Evolutionary conservation across 140 eudicot species (phyloP), one percentile per base, ranked within the genome.

Genomic region (Cichorium intybus): DNA sequence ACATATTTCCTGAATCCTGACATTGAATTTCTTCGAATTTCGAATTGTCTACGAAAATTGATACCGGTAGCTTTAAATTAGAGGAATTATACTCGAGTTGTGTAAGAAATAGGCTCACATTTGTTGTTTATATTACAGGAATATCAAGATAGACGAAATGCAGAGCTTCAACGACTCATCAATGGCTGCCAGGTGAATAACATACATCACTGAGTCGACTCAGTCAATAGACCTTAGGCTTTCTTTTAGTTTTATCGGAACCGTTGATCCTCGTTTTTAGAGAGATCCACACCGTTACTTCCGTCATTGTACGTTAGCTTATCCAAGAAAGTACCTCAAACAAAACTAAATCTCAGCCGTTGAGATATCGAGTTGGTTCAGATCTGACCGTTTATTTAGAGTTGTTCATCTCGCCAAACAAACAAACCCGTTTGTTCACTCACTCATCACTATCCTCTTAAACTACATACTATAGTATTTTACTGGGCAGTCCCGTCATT

Each of bases 101-200:
- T 23, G n/a, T 53, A 67, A 68, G 5, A 55, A 18, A 24, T 27
- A 15, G 56, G 27, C 20, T 50, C 17, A 55, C 39, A 48, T 29
- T 59, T 31, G 52, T 27, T 69, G 60, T 69, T 51, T 24, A 12
- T 69, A 49, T 46, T 63, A 62, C 79, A 82, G 84, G 55, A 70
- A 26, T 15, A 47, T 37, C 22, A 78, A 77, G 50, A 54, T 17
- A 6, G 73, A 64, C 26, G 57, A 78, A 63, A 43, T 74, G 65
- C 81, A 78, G 79, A 78, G 76, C 81, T 59, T 34, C 28, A 82
- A 72, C n/a, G 33, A 70, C 81, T 74, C 87, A 55, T 82, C 87
- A 74, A 66, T 82, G 84, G 84, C 81, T 24, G 73, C 79, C 1
- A 81, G 86, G 86, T 81, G 68, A 67, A 3, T n/a, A 15, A 26